phyloP scores from a whole-genome alignment of 371 early-diverging fungal genomes.

The Haplosporangium sp. region DNA sequence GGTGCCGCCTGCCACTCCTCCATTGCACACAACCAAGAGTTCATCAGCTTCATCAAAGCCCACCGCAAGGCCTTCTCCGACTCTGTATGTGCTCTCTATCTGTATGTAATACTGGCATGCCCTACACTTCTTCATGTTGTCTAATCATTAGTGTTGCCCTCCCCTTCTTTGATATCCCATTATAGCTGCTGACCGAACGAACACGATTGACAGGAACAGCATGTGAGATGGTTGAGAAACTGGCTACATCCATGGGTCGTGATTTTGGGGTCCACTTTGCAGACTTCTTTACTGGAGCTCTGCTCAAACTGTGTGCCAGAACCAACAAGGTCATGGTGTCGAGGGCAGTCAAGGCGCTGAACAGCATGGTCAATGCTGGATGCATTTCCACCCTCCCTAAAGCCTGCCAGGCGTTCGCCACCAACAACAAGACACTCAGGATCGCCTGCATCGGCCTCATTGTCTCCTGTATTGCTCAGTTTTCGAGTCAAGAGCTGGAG shows the following conservation, averaged over 20 bases:
- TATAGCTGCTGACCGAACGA: conserved; percentile 64
- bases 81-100: conserved; percentile 20
- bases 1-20: conserved; percentile 42
- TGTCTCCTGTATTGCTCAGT: conserved; percentile 56
- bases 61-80: conserved; percentile 44
- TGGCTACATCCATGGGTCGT: conserved; percentile 59
- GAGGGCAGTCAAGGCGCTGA: conserved; percentile 58
- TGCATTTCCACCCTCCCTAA: conserved; percentile 56
- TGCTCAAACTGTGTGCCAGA: conserved; percentile 64
- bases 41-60: conserved; percentile 39
- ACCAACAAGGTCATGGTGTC: conserved; percentile 67
- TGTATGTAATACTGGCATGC: not conserved
- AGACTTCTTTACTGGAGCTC: conserved; percentile 55
- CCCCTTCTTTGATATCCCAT: not conserved
- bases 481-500: conserved; percentile 54
- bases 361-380: conserved; percentile 56
- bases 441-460: conserved; percentile 58
- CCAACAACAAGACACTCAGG: conserved; percentile 60
- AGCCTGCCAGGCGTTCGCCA: conserved; percentile 53
- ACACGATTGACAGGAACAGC: conserved; percentile 65
- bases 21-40: conserved; percentile 41
- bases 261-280: conserved; percentile 60
- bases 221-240: conserved; percentile 60
- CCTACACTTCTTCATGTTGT: not conserved
- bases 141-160: not conserved